Percentiles rank a stretch among this genome's conserved stretches.
phyloP scores from a whole-genome alignment of 345 rosid species.

The Sonneratia caseolaris region DNA sequence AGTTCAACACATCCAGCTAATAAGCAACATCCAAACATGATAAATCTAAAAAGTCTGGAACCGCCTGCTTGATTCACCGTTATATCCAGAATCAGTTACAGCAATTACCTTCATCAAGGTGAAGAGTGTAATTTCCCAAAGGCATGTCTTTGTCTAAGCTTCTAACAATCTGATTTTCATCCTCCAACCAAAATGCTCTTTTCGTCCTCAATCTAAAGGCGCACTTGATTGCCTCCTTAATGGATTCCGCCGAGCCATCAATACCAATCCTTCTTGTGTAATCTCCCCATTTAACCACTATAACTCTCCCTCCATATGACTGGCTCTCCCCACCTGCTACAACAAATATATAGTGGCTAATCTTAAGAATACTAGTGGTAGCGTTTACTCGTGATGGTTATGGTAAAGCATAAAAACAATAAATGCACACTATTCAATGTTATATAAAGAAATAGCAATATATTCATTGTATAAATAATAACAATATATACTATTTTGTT shows the following conservation, averaged over 20 bases:
- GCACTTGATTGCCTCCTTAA: slow-evolving; percentile 76
- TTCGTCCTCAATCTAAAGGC: slow-evolving; percentile 80
- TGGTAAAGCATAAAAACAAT: neutral
- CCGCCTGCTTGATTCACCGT: neutral
- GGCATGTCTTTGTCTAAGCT: slow-evolving; percentile 95
- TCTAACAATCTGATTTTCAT: slow-evolving; percentile 79
- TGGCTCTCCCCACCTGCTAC: slow-evolving; percentile 58
- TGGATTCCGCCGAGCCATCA: slow-evolving; percentile 79
- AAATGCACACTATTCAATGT: neutral
- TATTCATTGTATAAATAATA: too few relatives aligned
- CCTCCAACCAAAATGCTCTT: slow-evolving; percentile 97
- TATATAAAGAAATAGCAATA: neutral
- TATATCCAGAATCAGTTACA: neutral
- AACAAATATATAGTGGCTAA: neutral
- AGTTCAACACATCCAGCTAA: neutral
- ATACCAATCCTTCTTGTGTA: slow-evolving; percentile 85
- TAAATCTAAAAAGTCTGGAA: too few relatives aligned
- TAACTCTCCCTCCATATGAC: slow-evolving; percentile 76
- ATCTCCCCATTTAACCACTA: slow-evolving; percentile 82
- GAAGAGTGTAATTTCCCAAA: slow-evolving; percentile 72
- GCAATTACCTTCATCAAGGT: slow-evolving; percentile 72
- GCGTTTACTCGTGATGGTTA: neutral
- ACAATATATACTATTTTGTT: too few relatives aligned
- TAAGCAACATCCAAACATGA: neutral
- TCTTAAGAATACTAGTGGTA: neutral